Conservation (phyloP, 1,139 yeast species). For the Protomyces inundatus region DNA sequence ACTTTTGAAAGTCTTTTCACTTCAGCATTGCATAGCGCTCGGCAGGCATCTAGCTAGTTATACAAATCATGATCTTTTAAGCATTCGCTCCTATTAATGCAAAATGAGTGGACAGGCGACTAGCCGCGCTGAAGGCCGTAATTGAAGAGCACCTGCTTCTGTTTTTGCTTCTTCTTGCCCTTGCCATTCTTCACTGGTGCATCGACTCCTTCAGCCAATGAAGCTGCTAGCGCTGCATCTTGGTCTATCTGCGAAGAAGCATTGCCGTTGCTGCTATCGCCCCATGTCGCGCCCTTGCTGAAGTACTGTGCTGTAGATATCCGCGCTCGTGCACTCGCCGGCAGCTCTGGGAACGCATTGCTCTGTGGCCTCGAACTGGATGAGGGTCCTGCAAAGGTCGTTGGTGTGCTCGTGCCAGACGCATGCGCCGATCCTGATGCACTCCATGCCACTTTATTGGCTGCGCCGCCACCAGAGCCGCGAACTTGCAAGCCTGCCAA, state of each 20-base stretch:
- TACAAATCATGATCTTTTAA: too few species aligned
- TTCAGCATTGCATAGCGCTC: background rate
- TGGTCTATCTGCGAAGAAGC: background rate
- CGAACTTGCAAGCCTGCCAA: constrained; percentile 8
- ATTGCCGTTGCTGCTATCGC: background rate
- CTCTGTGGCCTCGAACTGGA: background rate
- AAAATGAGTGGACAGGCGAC: too few species aligned
- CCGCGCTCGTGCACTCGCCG: constrained; percentile 3
- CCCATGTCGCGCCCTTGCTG: constrained; percentile 4
- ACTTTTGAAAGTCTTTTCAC: background rate
- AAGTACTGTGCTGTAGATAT: constrained; percentile 12
- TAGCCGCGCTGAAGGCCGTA: constrained; percentile 22
- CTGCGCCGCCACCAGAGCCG: background rate
- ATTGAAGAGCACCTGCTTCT: constrained; percentile 19
- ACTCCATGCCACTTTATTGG: constrained; percentile 22
- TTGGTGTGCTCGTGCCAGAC: constrained; percentile 17
- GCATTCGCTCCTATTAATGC: too few species aligned
- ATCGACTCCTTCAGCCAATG: background rate
- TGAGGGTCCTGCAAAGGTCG: background rate
- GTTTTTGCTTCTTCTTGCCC: constrained; percentile 24
- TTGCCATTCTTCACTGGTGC: background rate
- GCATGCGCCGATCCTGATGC: constrained; percentile 20
- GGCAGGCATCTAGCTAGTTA: background rate
- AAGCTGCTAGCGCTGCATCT: constrained; percentile 15
- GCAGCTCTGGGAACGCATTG: constrained; percentile 14